Evolutionary conservation across 306 rosid genomes (phyloP).

Genomic region (Quercus parvula): DNA sequence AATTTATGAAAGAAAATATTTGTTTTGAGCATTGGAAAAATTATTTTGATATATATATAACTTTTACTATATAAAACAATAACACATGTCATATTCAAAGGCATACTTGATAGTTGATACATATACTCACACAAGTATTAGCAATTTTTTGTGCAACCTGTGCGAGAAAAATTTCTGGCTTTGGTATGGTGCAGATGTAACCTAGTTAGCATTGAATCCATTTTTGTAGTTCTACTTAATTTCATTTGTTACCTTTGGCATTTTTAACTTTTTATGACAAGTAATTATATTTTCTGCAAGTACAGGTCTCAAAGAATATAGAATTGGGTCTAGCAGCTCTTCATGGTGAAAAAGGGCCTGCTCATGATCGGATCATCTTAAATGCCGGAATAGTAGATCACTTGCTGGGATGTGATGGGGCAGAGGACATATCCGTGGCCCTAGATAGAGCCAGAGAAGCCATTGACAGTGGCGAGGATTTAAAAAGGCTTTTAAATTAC

Average conservation of each 20-base stretch:
- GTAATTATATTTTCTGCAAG: conserved; percentile 12
- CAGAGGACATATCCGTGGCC: conserved; percentile 65
- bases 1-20: too few species aligned
- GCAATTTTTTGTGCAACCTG: too few species aligned
- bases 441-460: conserved; percentile 91
- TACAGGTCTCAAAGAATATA: conserved; percentile 76
- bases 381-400: conserved; percentile 96
- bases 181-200: background rate
- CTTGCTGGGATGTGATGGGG: conserved; percentile 89
- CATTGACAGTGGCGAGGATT: conserved; percentile 88
- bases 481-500: conserved; percentile 70
- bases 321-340: conserved; percentile 90
- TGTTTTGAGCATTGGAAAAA: too few species aligned
- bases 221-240: background rate
- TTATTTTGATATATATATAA: too few species aligned
- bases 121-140: too few species aligned
- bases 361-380: conserved; percentile 85
- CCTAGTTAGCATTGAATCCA: background rate
- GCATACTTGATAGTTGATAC: too few species aligned
- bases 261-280: conserved; percentile 8
- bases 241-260: background rate
- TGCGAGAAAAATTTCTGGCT: background rate
- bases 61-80: too few species aligned
- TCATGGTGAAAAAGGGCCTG: conserved; percentile 76
- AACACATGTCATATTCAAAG: too few species aligned